phyloP scores from a whole-genome alignment of 371 early-diverging fungal species.

The Mortierella polycephala region DNA sequence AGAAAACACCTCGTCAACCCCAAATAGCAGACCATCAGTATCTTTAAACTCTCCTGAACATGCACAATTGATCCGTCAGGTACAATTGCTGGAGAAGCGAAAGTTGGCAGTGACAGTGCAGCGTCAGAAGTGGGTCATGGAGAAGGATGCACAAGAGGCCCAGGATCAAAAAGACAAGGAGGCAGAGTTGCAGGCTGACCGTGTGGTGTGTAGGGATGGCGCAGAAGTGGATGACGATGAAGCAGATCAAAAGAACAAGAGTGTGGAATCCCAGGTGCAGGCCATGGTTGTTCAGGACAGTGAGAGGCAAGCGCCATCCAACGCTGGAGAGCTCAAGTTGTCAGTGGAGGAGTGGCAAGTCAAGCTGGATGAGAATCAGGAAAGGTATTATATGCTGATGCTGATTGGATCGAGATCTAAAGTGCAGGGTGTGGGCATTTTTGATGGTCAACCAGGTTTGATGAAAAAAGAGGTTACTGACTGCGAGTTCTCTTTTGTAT shows the following conservation, averaged over 20 bases:
- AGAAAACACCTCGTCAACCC: background rate
- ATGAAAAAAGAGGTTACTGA: background rate
- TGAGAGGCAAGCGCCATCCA: constrained; percentile 1
- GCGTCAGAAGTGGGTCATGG: constrained; percentile 32
- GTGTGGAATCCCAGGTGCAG: background rate
- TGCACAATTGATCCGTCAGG: constrained; percentile 45
- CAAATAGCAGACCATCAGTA: background rate
- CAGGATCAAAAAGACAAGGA: constrained; percentile 35
- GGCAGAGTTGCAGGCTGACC: constrained; percentile 27
- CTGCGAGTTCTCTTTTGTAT: background rate
- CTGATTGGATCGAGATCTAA: too few species aligned
- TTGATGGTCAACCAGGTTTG: too few species aligned
- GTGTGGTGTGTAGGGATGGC: constrained; percentile 20
- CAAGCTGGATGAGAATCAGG: constrained; percentile 37
- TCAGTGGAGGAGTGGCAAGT: constrained; percentile 36
- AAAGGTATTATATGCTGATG: constrained; percentile 10
- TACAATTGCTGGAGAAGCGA: constrained; percentile 41
- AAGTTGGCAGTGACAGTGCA: constrained; percentile 41
- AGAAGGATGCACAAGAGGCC: constrained; percentile 25
- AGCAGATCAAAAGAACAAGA: background rate
- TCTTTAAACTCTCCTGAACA: constrained; percentile 45
- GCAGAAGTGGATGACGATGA: background rate
- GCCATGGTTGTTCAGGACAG: background rate
- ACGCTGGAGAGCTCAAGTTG: constrained; percentile 10
- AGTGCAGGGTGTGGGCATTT: background rate